Evolutionary conservation across 176 grass and related monocot species (phyloP), one percentile per base, ranked within the genome.

Genomic region (Triticum turgidum): DNA sequence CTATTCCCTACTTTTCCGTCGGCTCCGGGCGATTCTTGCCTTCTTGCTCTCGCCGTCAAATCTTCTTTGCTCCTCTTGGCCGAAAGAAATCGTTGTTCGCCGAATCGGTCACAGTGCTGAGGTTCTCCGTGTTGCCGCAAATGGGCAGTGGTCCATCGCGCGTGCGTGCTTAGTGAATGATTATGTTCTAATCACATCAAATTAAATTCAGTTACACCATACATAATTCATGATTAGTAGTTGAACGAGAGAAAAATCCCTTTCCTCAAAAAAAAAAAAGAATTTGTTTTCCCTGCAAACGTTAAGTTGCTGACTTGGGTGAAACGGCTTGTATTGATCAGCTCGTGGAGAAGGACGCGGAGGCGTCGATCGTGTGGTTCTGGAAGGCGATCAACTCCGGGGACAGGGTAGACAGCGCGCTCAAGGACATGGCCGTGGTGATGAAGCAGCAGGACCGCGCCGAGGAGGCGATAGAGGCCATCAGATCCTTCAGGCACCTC

Each of bases 391-490:
- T 97, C 67, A 75, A 91, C 44, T 59, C 30, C 8, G 79, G 92
- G 29, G 95, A 97, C 77, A 84, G 90, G 86, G 32, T 94, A 38
- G 89, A 94, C 51, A 97, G 95, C 70, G 95, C 95, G 39, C 84
- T 97, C 39, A 97, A 97, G 84, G 95, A 97, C 89, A 97, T 97
- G 95, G 92, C 87, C 2, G 90, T 94, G 38, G 95, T 97, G 44
- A 94, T 94, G 92, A 97, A 97, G 90, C 95, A 97, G 80, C 78
- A 96, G 58, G 88, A 96, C 27, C 90, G 94, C 1, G 67, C 88
- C 3, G 80, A 79, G 66, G 94, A 99, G 86, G 97, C 97, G 1
- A 92, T 96, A 10, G 93, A 99, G 56, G 92, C 97, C 21, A 96
- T 99, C 87, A 90, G 52, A 51, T 99, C 94, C 5, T 96, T 96